Evolutionary conservation across 441 rosid species (phyloP), one percentile per base, ranked within the genome.

Genomic region (Pelargonium hybrid): DNA sequence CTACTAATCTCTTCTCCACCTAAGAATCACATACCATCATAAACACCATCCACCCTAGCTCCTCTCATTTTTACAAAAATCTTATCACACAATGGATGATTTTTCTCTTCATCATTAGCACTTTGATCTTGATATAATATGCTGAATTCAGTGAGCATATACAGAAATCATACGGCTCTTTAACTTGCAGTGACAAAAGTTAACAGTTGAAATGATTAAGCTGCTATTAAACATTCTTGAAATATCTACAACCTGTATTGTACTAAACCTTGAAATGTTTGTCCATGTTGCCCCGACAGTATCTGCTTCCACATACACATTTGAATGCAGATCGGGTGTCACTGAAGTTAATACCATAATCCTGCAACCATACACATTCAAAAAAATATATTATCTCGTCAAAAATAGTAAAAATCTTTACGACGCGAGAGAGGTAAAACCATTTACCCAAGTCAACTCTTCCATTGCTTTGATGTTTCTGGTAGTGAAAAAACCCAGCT

Each of bases 391-490:
- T 17, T 2, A 54, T 17, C 18, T 1, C 15, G 57, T 1, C 57
- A 48, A n/a, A 15, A 31, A 50, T 5, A 50, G 57, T 50, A n/a
- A 4, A 15, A 31, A 5, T 50, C 7, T 50, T 15, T 50, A 50
- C 57, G 1, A 14, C 61, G 9, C 18, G 2, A 54, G 52, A 47
- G 52, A 54, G 61, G 23, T 54, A 17, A 62, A 1, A 10, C 25
- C 23, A 20, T 48, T 11, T 0, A 50, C 78, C 69, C 68, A 47
- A 1, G 71, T 70, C 13, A 54, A 21, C 65, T 75, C 78, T 57
- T 75, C 74, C 65, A 71, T 41, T 52, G 71, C 65, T 15, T 18
- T 31, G 13, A 59, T 70, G 10, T 66, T 67, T 34, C 77, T 25
- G 37, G 66, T 62, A 3, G 66, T 11, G 34, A 62, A 62, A 26